Evolutionary conservation across 441 rosid species (phyloP).

Genomic region (Corymbia citriodora): DNA sequence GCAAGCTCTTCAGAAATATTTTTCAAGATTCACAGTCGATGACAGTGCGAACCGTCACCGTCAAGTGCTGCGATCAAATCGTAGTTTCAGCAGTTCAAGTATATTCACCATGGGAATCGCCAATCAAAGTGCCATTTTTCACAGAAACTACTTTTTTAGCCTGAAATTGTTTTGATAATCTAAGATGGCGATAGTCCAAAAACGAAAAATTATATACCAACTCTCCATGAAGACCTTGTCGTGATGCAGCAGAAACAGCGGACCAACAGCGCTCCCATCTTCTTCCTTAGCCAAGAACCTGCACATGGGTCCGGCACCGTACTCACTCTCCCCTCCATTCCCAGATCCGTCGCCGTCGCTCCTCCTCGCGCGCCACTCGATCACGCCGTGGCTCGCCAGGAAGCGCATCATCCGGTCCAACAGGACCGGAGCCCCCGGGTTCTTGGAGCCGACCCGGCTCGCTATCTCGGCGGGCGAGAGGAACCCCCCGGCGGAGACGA

Average conservation of each 20-base stretch:
- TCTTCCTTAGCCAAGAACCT: background rate
- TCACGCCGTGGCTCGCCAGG: background rate
- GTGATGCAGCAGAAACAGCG: background rate
- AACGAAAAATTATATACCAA: background rate
- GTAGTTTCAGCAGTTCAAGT: background rate
- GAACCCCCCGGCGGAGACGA: background rate
- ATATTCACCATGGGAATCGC: background rate
- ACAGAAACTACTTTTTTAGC: background rate
- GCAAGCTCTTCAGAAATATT: background rate
- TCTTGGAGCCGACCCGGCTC: background rate
- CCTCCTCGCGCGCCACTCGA: background rate
- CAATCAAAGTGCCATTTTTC: background rate
- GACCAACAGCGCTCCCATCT: background rate
- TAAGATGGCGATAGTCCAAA: background rate
- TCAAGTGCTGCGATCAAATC: background rate
- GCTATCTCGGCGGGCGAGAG: background rate
- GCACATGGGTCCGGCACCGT: background rate
- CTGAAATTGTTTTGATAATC: background rate
- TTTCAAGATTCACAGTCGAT: background rate
- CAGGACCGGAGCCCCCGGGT: background rate
- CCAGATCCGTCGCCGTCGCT: background rate
- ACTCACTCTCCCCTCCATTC: background rate
- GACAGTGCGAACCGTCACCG: too few relatives aligned
- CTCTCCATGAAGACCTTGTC: slow-evolving; percentile 4
- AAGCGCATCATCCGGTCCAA: background rate